Evolutionary conservation across 75 land plant genomes (phyloP), one percentile per base, ranked within the genome.

Genomic region (Azolla pinnata): DNA sequence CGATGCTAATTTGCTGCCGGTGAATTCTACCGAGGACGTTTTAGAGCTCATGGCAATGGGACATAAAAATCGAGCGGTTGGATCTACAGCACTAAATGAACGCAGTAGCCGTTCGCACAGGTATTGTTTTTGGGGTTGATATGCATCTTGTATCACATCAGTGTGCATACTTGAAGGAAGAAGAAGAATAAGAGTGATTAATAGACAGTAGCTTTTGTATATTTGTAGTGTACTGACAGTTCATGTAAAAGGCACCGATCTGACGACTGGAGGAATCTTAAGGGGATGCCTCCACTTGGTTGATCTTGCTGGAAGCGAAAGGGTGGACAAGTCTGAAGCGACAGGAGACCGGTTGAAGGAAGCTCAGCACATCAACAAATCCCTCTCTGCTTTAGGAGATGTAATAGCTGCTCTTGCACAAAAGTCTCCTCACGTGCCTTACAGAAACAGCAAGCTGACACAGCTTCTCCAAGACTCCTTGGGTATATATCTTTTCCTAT

Each of bases 271-370:
- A 31, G 47, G 79, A 7, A 72, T 63, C 44, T 68, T 75, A 5
- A 61, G 71, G 33, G 85, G 85, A 16, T 79, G 85, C 58, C 85
- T 83, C 29, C 79, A 83, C 46, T 64, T 83, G 25, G 78, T 83
- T 3, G 85, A 83, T 49, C 68, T 83, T 44, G 85, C 85, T n/a
- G 85, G 85, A 69, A 83, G 85, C 60, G 85, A 83, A 33, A 75
- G 85, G 55, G 86, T 83, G 2, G 69, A 76, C 20, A 83, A 83
- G 62, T 83, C 86, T 32, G 86, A 83, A 35, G 86, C 79, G 1
- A 69, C 75, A 27, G 86, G 86, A 44, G 86, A 83, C 23, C 65
- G 86, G 50, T 48, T 83, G 30, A 79, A 76, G 48, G 86, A 83
- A 70, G 86, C 86, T 16, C 83, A 80, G 70, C 75, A 80, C 63